Evolutionary conservation across 331 rosid genomes (phyloP).

Genomic region (Rhamnella rubrinervis): DNA sequence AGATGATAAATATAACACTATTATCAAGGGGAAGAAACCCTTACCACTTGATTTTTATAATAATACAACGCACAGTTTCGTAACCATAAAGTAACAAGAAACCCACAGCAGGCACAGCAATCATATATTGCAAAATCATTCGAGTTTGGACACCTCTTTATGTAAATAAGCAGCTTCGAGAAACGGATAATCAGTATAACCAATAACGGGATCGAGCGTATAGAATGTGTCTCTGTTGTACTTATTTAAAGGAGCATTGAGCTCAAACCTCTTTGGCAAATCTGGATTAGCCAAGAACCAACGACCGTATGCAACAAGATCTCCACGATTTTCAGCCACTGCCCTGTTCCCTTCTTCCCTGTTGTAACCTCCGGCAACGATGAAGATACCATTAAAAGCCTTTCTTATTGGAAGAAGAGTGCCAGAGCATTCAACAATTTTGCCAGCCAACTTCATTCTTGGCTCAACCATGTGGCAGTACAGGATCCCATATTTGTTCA

Average conservation of each 20-base stretch:
- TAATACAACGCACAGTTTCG: neutral
- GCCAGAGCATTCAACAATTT: constrained; percentile 20
- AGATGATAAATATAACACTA: too few species aligned
- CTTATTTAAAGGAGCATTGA: constrained; percentile 61
- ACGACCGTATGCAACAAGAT: constrained; percentile 71
- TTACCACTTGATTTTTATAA: neutral
- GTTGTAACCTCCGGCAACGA: constrained; percentile 63
- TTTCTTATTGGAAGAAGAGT: constrained; percentile 64
- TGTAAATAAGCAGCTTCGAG: constrained; percentile 27
- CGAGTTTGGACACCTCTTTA: neutral
- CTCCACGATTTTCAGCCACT: constrained; percentile 44
- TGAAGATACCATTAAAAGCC: constrained; percentile 72
- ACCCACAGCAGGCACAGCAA: too few species aligned
- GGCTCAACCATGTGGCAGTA: constrained; percentile 85
- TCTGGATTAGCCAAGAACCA: constrained; percentile 78
- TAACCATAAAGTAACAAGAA: neutral
- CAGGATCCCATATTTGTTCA: constrained; percentile 47
- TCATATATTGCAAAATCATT: neutral
- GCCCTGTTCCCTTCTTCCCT: constrained; percentile 59
- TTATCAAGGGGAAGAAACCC: neutral
- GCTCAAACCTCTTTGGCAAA: constrained; percentile 59
- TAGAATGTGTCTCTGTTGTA: constrained; percentile 59
- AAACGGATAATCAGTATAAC: constrained; percentile 74
- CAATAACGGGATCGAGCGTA: constrained; percentile 44
- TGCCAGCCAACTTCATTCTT: constrained; percentile 40